Conservation (phyloP, 1,139 yeast species). For the Pichia sp. region DNA sequence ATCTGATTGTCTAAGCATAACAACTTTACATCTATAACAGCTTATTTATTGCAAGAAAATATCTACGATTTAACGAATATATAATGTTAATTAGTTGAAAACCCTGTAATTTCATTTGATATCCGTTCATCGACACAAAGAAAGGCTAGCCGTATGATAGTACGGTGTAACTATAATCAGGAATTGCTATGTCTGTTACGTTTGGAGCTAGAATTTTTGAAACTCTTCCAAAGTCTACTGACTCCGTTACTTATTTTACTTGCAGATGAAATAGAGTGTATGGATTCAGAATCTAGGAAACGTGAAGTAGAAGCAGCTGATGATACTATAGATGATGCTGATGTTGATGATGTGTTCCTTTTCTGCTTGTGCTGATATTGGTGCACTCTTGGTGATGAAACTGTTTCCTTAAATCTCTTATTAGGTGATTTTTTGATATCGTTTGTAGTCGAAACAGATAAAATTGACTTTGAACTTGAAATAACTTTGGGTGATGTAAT, state of each 20-base stretch:
- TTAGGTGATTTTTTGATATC: not conserved
- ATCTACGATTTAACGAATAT: not conserved
- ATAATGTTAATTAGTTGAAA: not conserved
- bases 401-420: no score
- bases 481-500: not conserved
- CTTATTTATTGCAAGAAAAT: not conserved
- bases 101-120: no score
- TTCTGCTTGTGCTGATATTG: no score
- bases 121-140: no score
- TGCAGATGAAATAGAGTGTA: not conserved
- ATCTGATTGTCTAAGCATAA: no score
- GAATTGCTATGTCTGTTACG: not conserved
- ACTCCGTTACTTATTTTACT: constrained; percentile 4
- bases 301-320: no score
- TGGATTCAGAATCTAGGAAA: not conserved
- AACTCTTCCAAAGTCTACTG: constrained; percentile 10
- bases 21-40: not conserved
- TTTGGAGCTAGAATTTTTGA: constrained; percentile 2
- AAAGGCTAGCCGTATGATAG: no score
- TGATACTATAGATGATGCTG: no score
- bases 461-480: constrained; percentile 2
- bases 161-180: no score
- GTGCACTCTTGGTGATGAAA: no score
- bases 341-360: no score
- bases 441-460: not conserved